Evolutionary conservation across 768 basidiomycete species (phyloP).

Genomic region (Mycena filopes): DNA sequence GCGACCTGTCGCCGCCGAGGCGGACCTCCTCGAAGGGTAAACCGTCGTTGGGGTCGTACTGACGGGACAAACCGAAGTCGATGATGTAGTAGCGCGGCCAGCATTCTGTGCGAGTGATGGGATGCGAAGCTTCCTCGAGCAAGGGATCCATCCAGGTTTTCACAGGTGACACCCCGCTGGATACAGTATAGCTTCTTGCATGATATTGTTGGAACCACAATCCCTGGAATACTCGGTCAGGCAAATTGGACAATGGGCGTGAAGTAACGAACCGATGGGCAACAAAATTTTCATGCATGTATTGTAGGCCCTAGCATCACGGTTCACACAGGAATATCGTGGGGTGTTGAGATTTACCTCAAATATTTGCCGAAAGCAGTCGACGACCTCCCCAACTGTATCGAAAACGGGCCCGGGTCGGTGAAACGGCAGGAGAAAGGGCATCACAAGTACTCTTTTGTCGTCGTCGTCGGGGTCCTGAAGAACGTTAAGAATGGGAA

Average conservation of each 20-base stretch:
- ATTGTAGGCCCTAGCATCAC: constrained; percentile 11
- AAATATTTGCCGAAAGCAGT: constrained; percentile 36
- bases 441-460: constrained; percentile 35
- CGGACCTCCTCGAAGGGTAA: background rate
- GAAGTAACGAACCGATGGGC: constrained; percentile 12
- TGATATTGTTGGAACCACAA: background rate
- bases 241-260: no score
- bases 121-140: background rate
- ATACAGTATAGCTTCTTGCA: background rate
- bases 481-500: constrained; percentile 24
- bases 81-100: constrained; percentile 37
- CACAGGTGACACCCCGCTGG: no score
- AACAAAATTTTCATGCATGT: constrained; percentile 20
- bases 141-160: background rate
- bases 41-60: constrained; percentile 1
- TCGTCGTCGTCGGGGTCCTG: constrained; percentile 1
- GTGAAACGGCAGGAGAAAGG: constrained; percentile 16
- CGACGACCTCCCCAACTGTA: no score
- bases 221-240: no score
- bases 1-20: constrained; percentile 1
- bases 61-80: no score
- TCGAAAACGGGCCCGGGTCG: constrained; percentile 32
- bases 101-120: constrained; percentile 6
- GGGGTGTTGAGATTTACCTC: constrained; percentile 23
- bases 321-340: background rate